A percentile compares a stretch with the other conserved stretches of the same genome.
Conservation (phyloP, 495 filamentous ascomycete species). For the Saxophila tyrrhenica region DNA sequence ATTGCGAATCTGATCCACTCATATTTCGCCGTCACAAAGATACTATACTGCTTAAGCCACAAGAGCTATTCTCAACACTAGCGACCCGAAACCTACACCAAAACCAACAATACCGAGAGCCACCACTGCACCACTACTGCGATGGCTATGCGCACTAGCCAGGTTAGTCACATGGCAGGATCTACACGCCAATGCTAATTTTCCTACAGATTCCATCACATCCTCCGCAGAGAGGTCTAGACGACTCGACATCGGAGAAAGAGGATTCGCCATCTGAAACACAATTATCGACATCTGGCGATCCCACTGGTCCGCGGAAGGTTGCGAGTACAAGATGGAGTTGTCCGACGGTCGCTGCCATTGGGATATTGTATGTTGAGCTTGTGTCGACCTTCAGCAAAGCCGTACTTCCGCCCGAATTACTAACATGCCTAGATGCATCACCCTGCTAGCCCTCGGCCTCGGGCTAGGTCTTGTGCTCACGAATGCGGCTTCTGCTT, state of each 20-base stretch:
- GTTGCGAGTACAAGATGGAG: not conserved
- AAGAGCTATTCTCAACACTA: no score
- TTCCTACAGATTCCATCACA: not conserved
- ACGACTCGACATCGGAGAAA: not conserved
- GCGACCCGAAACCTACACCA: no score
- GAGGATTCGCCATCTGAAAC: not conserved
- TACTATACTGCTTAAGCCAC: not conserved
- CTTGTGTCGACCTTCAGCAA: not conserved
- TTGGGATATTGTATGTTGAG: not conserved
- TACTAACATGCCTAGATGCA: not conserved
- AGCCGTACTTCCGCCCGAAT: not conserved
- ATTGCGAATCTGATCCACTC: not conserved
- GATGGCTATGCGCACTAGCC: not conserved
- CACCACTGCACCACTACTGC: not conserved
- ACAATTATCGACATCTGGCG: not conserved
- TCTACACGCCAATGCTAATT: not conserved
- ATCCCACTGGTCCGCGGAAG: not conserved
- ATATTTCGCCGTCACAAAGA: not conserved
- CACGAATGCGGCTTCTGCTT: not conserved
- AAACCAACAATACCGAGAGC: not conserved
- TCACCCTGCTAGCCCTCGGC: not conserved
- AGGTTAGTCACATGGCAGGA: not conserved
- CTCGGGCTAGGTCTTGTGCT: not conserved
- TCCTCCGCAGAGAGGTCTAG: not conserved
- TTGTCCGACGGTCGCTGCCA: not conserved